Conservation (phyloP, 495 filamentous ascomycete genomes). For the Penicillium tannophilum region DNA sequence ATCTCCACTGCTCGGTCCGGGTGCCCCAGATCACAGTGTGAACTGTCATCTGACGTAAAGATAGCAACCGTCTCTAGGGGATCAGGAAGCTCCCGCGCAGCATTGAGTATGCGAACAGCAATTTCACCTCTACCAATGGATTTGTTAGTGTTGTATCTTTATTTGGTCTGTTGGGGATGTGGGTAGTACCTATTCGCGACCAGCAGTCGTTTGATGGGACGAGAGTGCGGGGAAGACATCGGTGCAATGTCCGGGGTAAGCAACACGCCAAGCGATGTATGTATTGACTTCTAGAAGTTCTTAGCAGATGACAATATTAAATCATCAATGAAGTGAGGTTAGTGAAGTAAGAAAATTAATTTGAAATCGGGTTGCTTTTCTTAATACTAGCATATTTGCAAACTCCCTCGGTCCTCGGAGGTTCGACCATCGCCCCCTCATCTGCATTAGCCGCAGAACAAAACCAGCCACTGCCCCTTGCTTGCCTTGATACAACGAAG, state of each 20-base stretch:
- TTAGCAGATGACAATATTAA: background rate
- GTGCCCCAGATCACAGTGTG: constrained; percentile 51
- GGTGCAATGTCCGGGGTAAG: constrained; percentile 14
- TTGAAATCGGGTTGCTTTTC: too few species aligned
- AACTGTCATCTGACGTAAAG: constrained; percentile 55
- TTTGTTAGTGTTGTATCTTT: background rate
- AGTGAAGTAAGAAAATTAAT: background rate
- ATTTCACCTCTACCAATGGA: constrained; percentile 56
- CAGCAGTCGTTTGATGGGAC: constrained; percentile 54
- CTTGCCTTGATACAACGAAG: too few species aligned
- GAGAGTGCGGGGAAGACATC: constrained; percentile 29
- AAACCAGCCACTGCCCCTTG: constrained; percentile 3
- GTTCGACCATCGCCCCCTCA: constrained; percentile 19
- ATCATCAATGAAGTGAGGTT: background rate
- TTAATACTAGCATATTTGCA: background rate
- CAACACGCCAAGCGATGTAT: background rate
- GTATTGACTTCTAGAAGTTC: background rate
- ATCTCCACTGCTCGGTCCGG: constrained; percentile 50
- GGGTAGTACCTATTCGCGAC: constrained; percentile 56
- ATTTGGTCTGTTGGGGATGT: background rate
- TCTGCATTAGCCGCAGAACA: constrained; percentile 5
- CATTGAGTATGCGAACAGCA: constrained; percentile 57
- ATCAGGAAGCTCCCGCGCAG: constrained; percentile 53
- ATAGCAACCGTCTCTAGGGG: constrained; percentile 55
- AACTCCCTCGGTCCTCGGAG: constrained; percentile 25